phyloP scores from a whole-genome alignment of 148 eudicot species.

The Arbutus unedo region DNA sequence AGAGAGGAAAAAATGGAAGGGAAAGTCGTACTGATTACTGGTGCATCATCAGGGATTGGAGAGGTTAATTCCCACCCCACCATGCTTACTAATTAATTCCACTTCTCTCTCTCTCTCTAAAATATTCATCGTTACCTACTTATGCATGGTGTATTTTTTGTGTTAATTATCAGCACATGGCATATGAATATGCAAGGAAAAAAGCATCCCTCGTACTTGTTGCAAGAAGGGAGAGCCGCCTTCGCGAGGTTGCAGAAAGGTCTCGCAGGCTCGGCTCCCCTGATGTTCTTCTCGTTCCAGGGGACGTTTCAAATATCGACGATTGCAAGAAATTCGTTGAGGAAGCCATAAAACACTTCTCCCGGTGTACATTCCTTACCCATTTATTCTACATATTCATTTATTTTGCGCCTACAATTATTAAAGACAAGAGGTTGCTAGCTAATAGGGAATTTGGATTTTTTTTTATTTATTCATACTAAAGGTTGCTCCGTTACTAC shows the following conservation, averaged over 20 bases:
- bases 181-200: constrained; percentile 28
- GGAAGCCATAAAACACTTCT: constrained; percentile 19
- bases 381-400: background rate
- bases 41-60: constrained; percentile 31
- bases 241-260: constrained; percentile 19
- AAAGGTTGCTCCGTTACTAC: too few relatives aligned
- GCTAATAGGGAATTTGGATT: background rate
- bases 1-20: background rate
- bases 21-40: constrained; percentile 29
- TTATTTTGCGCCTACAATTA: background rate
- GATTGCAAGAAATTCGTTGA: constrained; percentile 21
- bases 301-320: constrained; percentile 23
- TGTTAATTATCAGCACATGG: constrained; percentile 15
- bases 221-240: constrained; percentile 16
- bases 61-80: constrained; percentile 14
- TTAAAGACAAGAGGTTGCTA: background rate
- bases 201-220: constrained; percentile 22
- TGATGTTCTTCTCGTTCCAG: constrained; percentile 11
- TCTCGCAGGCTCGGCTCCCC: constrained; percentile 22
- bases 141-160: background rate
- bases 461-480: background rate
- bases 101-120: background rate
- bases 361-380: constrained; percentile 9
- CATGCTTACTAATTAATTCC: background rate
- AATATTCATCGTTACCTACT: background rate